Base-by-base conservation (phyloP, 2,329 filamentous ascomycete species). In the Curvularia sp. region DNA sequence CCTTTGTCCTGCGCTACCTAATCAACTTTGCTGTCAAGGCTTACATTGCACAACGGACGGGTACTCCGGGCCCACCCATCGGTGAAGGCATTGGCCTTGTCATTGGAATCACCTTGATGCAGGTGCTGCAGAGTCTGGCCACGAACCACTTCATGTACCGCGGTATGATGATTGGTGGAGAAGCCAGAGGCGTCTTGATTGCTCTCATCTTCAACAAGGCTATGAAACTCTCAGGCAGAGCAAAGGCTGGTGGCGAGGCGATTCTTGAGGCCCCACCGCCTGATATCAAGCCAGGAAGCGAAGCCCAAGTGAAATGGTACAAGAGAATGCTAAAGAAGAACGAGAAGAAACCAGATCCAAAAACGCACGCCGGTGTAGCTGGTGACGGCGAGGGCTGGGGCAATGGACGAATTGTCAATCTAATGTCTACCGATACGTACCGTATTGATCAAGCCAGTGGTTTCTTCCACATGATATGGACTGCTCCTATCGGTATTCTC, bases 381-480 rank as follows among this genome's bases (percentile, higher is more conserved):
- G 87, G 86, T 3, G 90, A 95, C 68, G 91, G 89, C 2, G 82
- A 86, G 21, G 95, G 94, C 23, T 98, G 94, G 94, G 89, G 89
- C 56, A 98, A 97, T 70, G 95, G 95, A 21, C 87, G 92, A 62
- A 92, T 98, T 51, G 87, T 95, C 73, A 96, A 96, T 66, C 74
- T 98, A 67, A 97, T 98, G 93, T 94, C 92, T 60, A 92, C 95
- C 43, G 94, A 98, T 74, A 96, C 93, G 0, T 96, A 96, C 77
- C 92, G 94, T 65, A 83, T 99, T 59, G 93, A 98, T 69, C 90
- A 93, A 73, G 93, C 93, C 1, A 92, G 86, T 38, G 92, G 91
- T 41, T 84, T 97, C 76, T 94, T 97, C 77, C 95, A 99, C 75
- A 86, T 97, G 80, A 82, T 91, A 21, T 99, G 95, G 95, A 92